These are phyloP conservation scores for Fusarium staphyleae DNA, from an alignment of 2,329 filamentous ascomycete genomes.

Conservation along the genomic window DNA sequence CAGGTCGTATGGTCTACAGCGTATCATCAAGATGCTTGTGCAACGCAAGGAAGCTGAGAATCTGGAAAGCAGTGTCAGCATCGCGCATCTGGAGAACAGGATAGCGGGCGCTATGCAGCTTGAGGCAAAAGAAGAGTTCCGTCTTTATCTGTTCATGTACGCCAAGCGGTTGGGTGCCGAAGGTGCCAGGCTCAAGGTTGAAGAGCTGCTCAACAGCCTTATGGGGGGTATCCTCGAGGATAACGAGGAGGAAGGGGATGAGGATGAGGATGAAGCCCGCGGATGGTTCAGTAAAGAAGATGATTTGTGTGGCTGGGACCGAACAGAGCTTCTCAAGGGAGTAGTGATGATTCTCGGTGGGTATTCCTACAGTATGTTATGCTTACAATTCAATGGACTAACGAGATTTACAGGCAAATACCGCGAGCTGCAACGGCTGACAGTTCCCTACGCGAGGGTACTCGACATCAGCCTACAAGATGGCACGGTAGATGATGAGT, in stretches of 20 bases:
- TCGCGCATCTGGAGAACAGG: conserved; percentile 94
- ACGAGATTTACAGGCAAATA: conserved; percentile 76
- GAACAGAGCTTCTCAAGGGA: conserved; percentile 85
- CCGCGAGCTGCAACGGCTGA: conserved; percentile 89
- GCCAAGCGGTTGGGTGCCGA: conserved; percentile 94
- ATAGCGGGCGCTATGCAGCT: conserved; percentile 88
- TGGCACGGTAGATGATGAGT: conserved; percentile 52
- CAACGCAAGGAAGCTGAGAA: conserved; percentile 90
- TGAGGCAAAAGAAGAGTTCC: conserved; percentile 89
- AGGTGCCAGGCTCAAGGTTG: conserved; percentile 84
- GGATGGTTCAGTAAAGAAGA: conserved; percentile 73
- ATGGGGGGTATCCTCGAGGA: conserved; percentile 75
- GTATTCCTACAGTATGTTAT: conserved; percentile 43
- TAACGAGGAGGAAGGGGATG: conserved; percentile 49
- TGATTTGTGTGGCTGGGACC: conserved; percentile 88
- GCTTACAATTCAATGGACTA: conserved; percentile 37
- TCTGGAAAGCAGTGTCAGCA: conserved; percentile 89
- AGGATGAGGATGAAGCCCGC: conserved; percentile 48
- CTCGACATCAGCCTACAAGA: conserved; percentile 67
- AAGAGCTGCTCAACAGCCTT: conserved; percentile 85
- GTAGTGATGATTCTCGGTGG: conserved; percentile 92
- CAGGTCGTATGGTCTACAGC: conserved; percentile 87
- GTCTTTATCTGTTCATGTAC: conserved; percentile 96
- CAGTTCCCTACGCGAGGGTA: conserved; percentile 92
- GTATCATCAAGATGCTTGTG: conserved; percentile 87